Percentiles rank a stretch among this genome's conserved stretches.
These are phyloP conservation scores for Phialophora verrucosa DNA, from an alignment of 2,329 filamentous ascomycete genomes.

Conservation along the genomic window DNA sequence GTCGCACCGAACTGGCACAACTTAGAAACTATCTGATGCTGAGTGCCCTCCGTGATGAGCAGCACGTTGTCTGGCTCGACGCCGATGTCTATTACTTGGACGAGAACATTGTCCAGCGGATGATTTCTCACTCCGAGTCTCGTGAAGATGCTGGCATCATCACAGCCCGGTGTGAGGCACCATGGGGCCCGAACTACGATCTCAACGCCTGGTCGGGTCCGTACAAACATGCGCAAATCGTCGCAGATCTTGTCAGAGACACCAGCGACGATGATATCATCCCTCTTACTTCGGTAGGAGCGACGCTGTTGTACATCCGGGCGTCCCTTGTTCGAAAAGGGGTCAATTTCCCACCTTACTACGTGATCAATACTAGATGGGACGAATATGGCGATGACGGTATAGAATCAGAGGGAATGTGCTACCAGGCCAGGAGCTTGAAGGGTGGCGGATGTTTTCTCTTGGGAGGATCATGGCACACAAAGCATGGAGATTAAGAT, in stretches of 20 bases:
- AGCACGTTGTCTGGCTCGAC: constrained; percentile 1
- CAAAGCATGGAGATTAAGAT: background rate
- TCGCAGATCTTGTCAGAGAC: background rate
- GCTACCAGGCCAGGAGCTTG: background rate
- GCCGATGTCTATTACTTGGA: background rate
- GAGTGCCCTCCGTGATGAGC: background rate
- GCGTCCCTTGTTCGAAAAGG: background rate
- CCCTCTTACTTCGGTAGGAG: background rate
- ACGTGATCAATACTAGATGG: constrained; percentile 1
- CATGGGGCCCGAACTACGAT: constrained; percentile 2
- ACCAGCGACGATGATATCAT: constrained; percentile 4
- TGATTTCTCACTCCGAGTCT: constrained; percentile 3
- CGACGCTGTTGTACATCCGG: constrained; percentile 1
- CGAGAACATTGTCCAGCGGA: constrained; percentile 2
- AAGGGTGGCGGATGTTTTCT: constrained; percentile 1
- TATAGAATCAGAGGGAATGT: constrained; percentile 4
- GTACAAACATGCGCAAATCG: background rate
- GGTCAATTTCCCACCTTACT: background rate
- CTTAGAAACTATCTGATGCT: constrained; percentile 3
- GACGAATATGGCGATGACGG: background rate
- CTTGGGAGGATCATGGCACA: constrained; percentile 3
- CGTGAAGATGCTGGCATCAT: constrained; percentile 5
- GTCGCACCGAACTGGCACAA: background rate
- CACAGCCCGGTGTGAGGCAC: background rate
- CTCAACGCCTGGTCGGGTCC: constrained; percentile 5